These are phyloP conservation scores for Aspergillus ostianus DNA, from an alignment of 495 filamentous ascomycete genomes.

Conservation along the genomic window DNA sequence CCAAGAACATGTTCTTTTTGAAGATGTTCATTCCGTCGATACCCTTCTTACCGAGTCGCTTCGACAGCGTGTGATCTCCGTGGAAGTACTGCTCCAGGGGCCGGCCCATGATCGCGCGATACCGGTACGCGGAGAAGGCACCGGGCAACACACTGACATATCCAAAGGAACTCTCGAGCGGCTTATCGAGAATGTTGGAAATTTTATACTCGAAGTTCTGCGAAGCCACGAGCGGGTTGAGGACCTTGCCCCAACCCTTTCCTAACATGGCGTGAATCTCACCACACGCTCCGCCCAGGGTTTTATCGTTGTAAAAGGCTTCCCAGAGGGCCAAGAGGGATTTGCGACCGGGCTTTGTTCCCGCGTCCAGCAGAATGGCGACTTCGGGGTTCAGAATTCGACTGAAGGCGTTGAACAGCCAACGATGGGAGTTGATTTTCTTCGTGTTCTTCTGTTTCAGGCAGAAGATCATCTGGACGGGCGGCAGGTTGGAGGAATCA, in stretches of 20 bases:
- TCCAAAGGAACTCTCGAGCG: constrained; percentile 93
- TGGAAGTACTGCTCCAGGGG: constrained; percentile 99
- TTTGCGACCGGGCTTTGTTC: constrained; percentile 90
- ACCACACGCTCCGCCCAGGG: constrained; percentile 94
- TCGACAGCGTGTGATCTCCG: constrained; percentile 94
- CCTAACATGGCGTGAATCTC: constrained; percentile 99
- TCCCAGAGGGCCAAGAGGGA: constrained; percentile 94
- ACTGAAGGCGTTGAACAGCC: constrained; percentile 97
- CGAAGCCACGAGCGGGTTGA: constrained; percentile 91
- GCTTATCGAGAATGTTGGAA: constrained; percentile 97
- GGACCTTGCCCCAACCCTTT: constrained; percentile 79
- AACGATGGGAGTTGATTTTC: constrained; percentile 99
- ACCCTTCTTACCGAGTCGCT: constrained; percentile 92
- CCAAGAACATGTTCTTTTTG: constrained; percentile 99
- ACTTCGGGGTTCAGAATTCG: constrained; percentile 96
- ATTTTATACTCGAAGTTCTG: constrained; percentile 99
- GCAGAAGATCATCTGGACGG: constrained; percentile 98
- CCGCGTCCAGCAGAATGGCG: constrained; percentile 92
- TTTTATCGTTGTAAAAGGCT: constrained; percentile 98
- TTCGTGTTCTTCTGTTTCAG: constrained; percentile 98
- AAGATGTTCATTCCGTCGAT: constrained; percentile 99
- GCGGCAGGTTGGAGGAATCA: constrained; percentile 78
- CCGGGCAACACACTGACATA: constrained; percentile 96
- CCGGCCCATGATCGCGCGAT: constrained; percentile 94
- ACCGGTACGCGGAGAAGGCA: constrained; percentile 97